Conservation (phyloP, 345 rosid genomes). For the Pistacia integerrima region DNA sequence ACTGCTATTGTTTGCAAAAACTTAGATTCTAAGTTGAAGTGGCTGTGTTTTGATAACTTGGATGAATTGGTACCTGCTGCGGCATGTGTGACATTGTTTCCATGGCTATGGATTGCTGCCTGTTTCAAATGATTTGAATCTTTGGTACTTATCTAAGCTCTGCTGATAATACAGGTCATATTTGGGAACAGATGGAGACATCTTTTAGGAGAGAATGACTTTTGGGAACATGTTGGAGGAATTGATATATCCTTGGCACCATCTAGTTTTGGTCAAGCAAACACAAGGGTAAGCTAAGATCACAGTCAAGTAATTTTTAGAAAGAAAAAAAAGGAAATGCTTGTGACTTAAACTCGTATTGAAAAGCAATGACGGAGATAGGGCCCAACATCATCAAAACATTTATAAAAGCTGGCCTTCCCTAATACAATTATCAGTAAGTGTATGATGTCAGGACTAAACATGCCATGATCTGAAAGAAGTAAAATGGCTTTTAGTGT, state of each 20-base stretch:
- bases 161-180: slow-evolving; percentile 60
- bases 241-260: slow-evolving; percentile 90
- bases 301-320: not conserved
- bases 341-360: not conserved
- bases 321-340: not conserved
- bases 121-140: not conserved
- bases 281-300: slow-evolving; percentile 56
- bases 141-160: slow-evolving; percentile 13
- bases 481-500: not conserved
- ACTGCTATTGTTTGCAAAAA: not conserved
- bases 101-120: not conserved
- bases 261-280: slow-evolving; percentile 97
- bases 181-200: slow-evolving; percentile 98
- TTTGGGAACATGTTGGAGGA: slow-evolving; percentile 95
- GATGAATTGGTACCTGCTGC: not conserved
- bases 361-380: not conserved
- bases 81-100: not conserved
- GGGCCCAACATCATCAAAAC: not conserved
- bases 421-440: not conserved
- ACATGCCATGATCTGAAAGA: not conserved
- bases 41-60: slow-evolving; percentile 1
- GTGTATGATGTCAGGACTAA: not conserved
- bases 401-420: not conserved
- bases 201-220: slow-evolving; percentile 87
- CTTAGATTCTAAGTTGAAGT: not conserved